phyloP scores from a whole-genome alignment of 768 basidiomycete genomes.

The Clitopilus hobsonii region DNA sequence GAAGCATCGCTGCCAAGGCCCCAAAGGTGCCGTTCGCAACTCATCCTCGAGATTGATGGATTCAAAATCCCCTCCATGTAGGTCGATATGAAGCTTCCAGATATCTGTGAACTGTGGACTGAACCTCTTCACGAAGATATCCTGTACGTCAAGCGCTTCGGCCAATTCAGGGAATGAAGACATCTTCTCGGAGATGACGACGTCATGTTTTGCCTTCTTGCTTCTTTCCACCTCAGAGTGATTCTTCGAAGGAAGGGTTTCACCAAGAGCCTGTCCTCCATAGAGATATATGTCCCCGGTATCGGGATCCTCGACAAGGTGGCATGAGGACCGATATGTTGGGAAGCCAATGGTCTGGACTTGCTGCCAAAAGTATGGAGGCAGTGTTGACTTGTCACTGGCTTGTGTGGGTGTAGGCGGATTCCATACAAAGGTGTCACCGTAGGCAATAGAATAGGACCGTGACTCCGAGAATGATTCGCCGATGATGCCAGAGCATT shows the following conservation, averaged over 20 bases:
- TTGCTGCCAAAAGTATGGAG: slow-evolving; percentile 35
- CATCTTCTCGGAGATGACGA: background rate
- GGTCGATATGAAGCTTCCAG: slow-evolving; percentile 30
- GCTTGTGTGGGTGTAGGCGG: too few relatives aligned
- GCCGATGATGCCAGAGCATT: too few relatives aligned
- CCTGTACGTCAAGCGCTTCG: background rate
- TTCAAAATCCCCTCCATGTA: slow-evolving; percentile 27
- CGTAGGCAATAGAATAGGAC: too few relatives aligned
- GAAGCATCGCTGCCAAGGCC: slow-evolving; percentile 35
- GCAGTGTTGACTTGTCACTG: too few relatives aligned
- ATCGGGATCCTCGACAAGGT: slow-evolving; percentile 25
- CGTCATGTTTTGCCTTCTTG: background rate
- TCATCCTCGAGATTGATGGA: slow-evolving; percentile 29
- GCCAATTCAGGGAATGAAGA: background rate
- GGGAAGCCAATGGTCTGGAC: slow-evolving; percentile 34
- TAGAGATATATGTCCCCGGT: slow-evolving; percentile 30
- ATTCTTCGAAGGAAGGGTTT: slow-evolving; percentile 24
- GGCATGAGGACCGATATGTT: slow-evolving; percentile 28
- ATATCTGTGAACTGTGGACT: slow-evolving; percentile 27
- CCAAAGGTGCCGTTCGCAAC: slow-evolving; percentile 20
- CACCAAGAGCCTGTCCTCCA: slow-evolving; percentile 32
- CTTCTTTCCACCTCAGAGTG: background rate
- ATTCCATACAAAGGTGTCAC: too few relatives aligned
- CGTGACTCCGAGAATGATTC: too few relatives aligned
- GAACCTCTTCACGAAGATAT: background rate